phyloP scores from a whole-genome alignment of 495 filamentous ascomycete species.

The Penicillium simplicissimum region DNA sequence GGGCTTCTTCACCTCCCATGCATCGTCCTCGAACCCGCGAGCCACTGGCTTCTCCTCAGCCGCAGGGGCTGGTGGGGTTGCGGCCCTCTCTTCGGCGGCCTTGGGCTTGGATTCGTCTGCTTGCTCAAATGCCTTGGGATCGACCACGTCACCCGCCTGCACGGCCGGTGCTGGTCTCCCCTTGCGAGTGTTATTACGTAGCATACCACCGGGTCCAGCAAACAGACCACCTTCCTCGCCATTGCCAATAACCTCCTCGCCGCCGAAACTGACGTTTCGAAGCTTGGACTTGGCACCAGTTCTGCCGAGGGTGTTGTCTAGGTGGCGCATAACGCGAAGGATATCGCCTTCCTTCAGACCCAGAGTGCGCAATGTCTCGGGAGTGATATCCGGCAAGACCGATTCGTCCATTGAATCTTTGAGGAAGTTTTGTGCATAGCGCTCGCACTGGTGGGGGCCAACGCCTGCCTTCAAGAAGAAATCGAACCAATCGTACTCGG shows the following conservation, averaged over 20 bases:
- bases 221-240: constrained; percentile 75
- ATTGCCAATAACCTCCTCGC: constrained; percentile 52
- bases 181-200: constrained; percentile 95
- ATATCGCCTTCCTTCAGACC: constrained; percentile 96
- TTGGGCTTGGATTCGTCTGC: constrained; percentile 47
- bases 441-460: constrained; percentile 85
- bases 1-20: constrained; percentile 96
- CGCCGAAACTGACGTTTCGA: constrained; percentile 63
- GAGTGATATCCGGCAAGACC: constrained; percentile 81
- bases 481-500: constrained; percentile 96
- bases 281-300: constrained; percentile 57
- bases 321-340: constrained; percentile 84
- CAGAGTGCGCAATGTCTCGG: constrained; percentile 76
- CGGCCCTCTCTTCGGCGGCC: constrained; percentile 45
- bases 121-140: constrained; percentile 80
- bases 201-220: constrained; percentile 81
- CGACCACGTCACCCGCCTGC: constrained; percentile 81
- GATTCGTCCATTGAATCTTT: constrained; percentile 95
- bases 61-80: constrained; percentile 45
- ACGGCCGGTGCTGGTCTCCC: constrained; percentile 82
- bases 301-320: constrained; percentile 80
- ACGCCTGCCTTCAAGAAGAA: constrained; percentile 95
- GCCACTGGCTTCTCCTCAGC: constrained; percentile 48
- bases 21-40: constrained; percentile 91
- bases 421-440: constrained; percentile 85